Evolutionary conservation across 2,329 filamentous ascomycete genomes (phyloP).

Genomic region (Colletotrichum plurivorum): DNA sequence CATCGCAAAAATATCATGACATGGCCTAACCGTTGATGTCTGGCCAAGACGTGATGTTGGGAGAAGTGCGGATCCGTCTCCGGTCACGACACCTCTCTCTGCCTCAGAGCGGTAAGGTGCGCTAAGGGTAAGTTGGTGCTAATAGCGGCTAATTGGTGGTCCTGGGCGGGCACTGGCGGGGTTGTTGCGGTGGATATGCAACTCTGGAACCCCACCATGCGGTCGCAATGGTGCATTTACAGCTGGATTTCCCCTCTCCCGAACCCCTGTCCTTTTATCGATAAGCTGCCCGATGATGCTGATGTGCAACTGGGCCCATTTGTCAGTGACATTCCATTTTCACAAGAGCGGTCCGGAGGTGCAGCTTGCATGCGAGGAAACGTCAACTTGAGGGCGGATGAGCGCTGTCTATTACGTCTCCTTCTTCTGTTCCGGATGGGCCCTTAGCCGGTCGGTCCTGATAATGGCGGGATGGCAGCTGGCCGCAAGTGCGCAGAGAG

Average conservation of each 20-base stretch:
- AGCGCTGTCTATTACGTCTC: constrained; percentile 3
- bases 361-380: not conserved
- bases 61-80: constrained; percentile 30
- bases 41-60: constrained; percentile 32
- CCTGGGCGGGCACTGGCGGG: constrained; percentile 21
- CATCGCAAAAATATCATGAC: not conserved
- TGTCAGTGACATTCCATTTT: constrained; percentile 37
- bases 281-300: constrained; percentile 36
- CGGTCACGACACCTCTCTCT: constrained; percentile 22
- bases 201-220: constrained; percentile 12
- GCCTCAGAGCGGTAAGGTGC: constrained; percentile 17
- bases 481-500: too few relatives aligned
- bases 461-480: not conserved
- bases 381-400: constrained; percentile 13
- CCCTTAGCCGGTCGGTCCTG: not conserved
- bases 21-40: not conserved
- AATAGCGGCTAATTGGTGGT: not conserved
- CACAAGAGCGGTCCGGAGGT: constrained; percentile 17
- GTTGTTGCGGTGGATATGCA: constrained; percentile 24
- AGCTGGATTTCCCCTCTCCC: constrained; percentile 31
- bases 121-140: constrained; percentile 3
- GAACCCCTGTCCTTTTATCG: constrained; percentile 31
- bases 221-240: constrained; percentile 17
- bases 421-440: not conserved
- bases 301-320: constrained; percentile 27